Evolutionary conservation across 1,284 basidiomycete genomes (phyloP), one percentile per base, ranked within the genome.

Genomic region (Phlebopus sp.): DNA sequence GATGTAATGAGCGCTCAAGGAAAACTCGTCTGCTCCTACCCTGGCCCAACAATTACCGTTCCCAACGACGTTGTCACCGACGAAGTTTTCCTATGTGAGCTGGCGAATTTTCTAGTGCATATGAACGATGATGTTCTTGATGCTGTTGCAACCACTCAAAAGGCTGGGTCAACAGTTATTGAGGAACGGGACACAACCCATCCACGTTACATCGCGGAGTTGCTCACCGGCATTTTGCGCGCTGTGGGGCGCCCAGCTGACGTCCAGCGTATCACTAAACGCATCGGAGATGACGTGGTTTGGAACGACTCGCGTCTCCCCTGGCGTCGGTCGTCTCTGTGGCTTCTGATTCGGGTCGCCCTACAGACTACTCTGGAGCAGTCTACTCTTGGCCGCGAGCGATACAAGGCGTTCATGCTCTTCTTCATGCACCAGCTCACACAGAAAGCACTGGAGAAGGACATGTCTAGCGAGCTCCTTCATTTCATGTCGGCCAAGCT

Each of bases 321-420:
- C 8, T 72, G 69, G 72, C 62, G 67, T 14, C 63, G 72, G 17
- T 69, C 68, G 2, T 53, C 70, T 1, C 48, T 72, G 0, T 73
- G 71, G 69, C 64, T 72, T 10, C 50, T 71, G 5, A 46, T 70
- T 10, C 58, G 68, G 21, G 64, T 72, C 4, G 55, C 55, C 0
- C 49, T 79, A 3, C 78, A 80, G 48, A 72, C 70, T 0, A 62
- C 72, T 0, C 58, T 77, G 9, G 43, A 50, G 14, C 32, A 40
- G 7, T 32, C 46, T 14, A 38, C 37, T 23, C 54, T 45, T n/a
- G 56, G 53, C 5, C 44, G 41, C n/a, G 43, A 42, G n/a, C 54
- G 55, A 1, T 81, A 79, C 62, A 80, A 80, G 50, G 18, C 40
- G 1, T 80, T 80, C 55, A 71, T 78, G 56, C 44, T 69, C 2